phyloP scores from a whole-genome alignment of 1,284 basidiomycete genomes.

The Ustilago tritici region DNA sequence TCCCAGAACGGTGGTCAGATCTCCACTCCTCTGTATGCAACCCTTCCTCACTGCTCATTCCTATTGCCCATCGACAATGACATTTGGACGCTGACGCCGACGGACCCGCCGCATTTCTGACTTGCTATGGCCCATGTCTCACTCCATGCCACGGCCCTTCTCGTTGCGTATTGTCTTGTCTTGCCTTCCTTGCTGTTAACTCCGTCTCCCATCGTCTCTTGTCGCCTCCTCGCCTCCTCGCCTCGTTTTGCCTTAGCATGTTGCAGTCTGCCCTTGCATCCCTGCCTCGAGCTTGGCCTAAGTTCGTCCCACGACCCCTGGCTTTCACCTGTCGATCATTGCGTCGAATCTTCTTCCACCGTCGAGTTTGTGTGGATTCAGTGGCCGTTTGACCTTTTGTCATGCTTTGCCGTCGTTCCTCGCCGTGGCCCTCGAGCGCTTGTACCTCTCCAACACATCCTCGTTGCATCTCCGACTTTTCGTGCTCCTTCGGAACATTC shows the following conservation, averaged over 20 bases:
- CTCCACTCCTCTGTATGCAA: not conserved
- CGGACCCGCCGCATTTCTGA: not conserved
- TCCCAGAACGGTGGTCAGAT: conserved; percentile 9
- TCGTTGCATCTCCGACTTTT: conserved; percentile 6
- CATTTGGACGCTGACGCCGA: not conserved
- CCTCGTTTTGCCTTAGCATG: conserved; percentile 17
- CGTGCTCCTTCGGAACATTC: conserved; percentile 40
- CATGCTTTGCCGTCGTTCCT: conserved; percentile 7
- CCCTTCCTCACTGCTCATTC: not conserved
- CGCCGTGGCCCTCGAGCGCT: not conserved
- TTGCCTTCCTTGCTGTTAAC: not conserved
- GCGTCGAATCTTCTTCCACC: conserved; percentile 7
- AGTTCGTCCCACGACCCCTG: conserved; percentile 23
- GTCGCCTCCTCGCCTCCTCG: conserved; percentile 18
- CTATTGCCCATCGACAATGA: not conserved
- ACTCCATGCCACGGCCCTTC: conserved; percentile 19
- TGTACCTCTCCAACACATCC: not conserved
- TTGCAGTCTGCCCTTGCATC: conserved; percentile 16
- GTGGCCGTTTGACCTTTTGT: not conserved
- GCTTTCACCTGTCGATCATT: conserved; percentile 14
- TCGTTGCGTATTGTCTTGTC: conserved; percentile 13
- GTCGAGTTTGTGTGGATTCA: not conserved
- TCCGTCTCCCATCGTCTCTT: not conserved
- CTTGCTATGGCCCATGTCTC: conserved; percentile 25
- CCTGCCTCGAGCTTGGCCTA: conserved; percentile 37